Conservation (phyloP, 2,329 filamentous ascomycete species). For the Bimuria novae-zelandiae region DNA sequence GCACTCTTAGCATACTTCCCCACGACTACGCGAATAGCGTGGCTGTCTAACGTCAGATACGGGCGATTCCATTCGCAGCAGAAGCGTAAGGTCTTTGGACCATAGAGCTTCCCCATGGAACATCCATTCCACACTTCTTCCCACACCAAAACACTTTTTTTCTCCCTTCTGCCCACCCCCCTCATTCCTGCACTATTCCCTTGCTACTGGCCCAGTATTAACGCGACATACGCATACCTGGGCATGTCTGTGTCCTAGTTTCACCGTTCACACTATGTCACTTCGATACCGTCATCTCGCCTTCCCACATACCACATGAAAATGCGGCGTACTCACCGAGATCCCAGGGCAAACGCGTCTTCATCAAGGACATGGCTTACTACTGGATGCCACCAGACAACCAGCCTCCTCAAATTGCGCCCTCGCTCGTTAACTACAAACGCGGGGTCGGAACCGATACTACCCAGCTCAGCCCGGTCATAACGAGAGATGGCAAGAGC, state of each 20-base stretch:
- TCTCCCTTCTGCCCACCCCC: not conserved
- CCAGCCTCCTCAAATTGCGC: slow-evolving; percentile 71
- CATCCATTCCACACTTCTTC: too few relatives aligned
- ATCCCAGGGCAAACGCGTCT: slow-evolving; percentile 80
- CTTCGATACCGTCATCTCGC: not conserved
- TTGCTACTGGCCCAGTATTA: not conserved
- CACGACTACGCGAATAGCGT: slow-evolving; percentile 23
- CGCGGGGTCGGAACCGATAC: slow-evolving; percentile 63
- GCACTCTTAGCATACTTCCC: slow-evolving; percentile 11
- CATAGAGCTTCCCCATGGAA: too few relatives aligned
- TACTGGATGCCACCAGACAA: slow-evolving; percentile 81
- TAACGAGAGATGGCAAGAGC: slow-evolving; percentile 27
- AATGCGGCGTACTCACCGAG: slow-evolving; percentile 26
- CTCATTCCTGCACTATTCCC: not conserved
- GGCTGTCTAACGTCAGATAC: slow-evolving; percentile 27
- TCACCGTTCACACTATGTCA: slow-evolving; percentile 2
- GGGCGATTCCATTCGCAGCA: slow-evolving; percentile 21
- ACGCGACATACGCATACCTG: not conserved
- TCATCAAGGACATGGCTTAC: slow-evolving; percentile 98
- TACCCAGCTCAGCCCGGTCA: slow-evolving; percentile 39
- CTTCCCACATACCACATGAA: not conserved
- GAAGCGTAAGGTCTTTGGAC: slow-evolving; percentile 1
- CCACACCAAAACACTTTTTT: not conserved
- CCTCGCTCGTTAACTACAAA: slow-evolving; percentile 68
- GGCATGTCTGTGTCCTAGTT: not conserved